phyloP scores from a whole-genome alignment of 495 filamentous ascomycete species.

The Apodospora peruviana region DNA sequence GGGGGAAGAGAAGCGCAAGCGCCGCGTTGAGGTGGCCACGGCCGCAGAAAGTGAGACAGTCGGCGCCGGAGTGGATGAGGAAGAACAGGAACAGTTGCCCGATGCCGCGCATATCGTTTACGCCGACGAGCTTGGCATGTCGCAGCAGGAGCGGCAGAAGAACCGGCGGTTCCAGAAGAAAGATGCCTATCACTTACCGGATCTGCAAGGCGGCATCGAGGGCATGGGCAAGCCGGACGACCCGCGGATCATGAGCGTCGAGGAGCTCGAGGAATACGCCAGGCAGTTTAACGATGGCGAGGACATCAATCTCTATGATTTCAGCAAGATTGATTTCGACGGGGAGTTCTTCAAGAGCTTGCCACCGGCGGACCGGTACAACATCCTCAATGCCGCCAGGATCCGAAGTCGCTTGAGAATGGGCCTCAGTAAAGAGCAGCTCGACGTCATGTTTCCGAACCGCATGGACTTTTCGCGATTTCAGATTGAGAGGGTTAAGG shows the following conservation, averaged over 20 bases:
- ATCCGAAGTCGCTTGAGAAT: conserved; percentile 82
- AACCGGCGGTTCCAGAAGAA: conserved; percentile 79
- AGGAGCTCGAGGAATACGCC: conserved; percentile 90
- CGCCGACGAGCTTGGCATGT: conserved; percentile 82
- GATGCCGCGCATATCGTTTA: conserved; percentile 68
- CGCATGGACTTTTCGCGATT: conserved; percentile 96
- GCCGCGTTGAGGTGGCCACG: conserved; percentile 26
- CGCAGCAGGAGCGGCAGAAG: conserved; percentile 63
- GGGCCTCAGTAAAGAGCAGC: conserved; percentile 93
- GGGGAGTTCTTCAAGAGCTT: conserved; percentile 87
- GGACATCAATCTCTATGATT: conserved; percentile 97
- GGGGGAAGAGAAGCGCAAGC: conserved; percentile 61
- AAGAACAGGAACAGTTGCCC: conserved; percentile 61
- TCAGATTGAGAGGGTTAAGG: conserved; percentile 87
- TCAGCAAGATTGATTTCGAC: conserved; percentile 97
- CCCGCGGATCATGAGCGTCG: conserved; percentile 87
- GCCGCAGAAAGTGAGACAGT: background rate
- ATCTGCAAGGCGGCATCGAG: conserved; percentile 66
- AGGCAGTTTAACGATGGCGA: conserved; percentile 86
- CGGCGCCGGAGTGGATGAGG: conserved; percentile 27
- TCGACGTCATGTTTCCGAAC: conserved; percentile 93
- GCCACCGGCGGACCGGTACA: conserved; percentile 87
- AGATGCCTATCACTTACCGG: conserved; percentile 90
- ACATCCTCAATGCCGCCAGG: conserved; percentile 90
- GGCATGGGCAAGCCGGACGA: conserved; percentile 88